Percentiles rank a stretch among this genome's conserved stretches.
Conservation (phyloP, 2,329 filamentous ascomycete genomes). For the Phyllosticta capitalensis region DNA sequence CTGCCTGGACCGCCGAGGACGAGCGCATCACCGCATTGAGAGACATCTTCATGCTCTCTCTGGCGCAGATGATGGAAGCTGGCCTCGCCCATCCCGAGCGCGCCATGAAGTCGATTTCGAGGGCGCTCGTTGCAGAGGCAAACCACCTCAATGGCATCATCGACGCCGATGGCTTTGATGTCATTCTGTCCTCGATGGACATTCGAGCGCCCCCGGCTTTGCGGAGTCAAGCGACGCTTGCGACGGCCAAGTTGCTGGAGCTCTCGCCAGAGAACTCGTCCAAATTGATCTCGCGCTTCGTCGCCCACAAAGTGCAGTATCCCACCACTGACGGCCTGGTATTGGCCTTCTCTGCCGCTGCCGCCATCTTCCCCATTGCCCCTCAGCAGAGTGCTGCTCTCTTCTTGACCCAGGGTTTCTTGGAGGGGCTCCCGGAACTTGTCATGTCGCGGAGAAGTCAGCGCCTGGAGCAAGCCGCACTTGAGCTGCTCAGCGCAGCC, state of each 20-base stretch:
- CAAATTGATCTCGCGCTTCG: constrained; percentile 61
- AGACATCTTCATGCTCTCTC: constrained; percentile 64
- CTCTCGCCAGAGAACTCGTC: constrained; percentile 62
- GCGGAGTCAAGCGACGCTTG: constrained; percentile 71
- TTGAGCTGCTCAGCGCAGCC: constrained; percentile 85
- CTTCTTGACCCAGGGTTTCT: constrained; percentile 82
- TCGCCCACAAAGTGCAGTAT: constrained; percentile 60
- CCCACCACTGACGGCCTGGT: constrained; percentile 83
- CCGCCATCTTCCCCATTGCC: constrained; percentile 77
- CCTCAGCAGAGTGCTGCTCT: constrained; percentile 65
- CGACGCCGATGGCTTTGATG: constrained; percentile 69
- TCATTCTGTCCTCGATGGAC: constrained; percentile 77
- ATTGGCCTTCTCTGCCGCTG: constrained; percentile 85
- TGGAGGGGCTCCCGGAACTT: constrained; percentile 64
- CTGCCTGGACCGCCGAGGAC: constrained; percentile 32
- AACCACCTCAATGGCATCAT: constrained; percentile 50
- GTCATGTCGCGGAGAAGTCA: constrained; percentile 74
- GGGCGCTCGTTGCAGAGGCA: constrained; percentile 47
- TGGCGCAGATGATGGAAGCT: constrained; percentile 84
- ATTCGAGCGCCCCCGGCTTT: constrained; percentile 66
- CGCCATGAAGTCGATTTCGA: constrained; percentile 51
- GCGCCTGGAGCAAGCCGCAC: constrained; percentile 74
- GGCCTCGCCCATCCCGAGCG: constrained; percentile 62
- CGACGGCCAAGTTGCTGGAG: constrained; percentile 75
- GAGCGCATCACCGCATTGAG: constrained; percentile 37